Evolutionary conservation across 73 alveolate species (phyloP).

Genomic region (Tetrahymena elliotti): DNA sequence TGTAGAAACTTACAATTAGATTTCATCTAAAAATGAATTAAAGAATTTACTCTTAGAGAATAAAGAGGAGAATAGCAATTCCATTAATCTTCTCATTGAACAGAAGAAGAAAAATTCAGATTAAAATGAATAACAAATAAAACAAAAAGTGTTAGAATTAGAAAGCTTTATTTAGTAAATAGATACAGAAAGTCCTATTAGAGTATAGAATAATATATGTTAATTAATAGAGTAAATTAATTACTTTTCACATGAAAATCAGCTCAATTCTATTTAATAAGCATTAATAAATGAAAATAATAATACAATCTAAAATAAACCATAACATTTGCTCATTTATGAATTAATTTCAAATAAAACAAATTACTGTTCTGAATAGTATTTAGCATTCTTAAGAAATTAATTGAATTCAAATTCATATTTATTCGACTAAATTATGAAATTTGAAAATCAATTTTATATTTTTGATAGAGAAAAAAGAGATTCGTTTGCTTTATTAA

Average conservation of each 20-base stretch:
- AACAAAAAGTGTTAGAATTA: background rate
- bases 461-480: background rate
- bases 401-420: background rate
- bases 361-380: background rate
- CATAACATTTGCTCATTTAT: background rate
- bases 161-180: background rate
- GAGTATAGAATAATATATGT: background rate
- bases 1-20: background rate
- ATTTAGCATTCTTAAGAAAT: background rate
- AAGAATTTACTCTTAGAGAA: background rate
- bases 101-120: background rate
- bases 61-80: background rate
- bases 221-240: background rate
- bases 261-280: background rate
- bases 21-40: background rate
- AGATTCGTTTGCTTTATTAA: background rate
- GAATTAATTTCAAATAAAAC: background rate
- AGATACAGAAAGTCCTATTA: background rate
- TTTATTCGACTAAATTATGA: background rate
- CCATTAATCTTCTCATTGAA: background rate
- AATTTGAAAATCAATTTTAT: background rate
- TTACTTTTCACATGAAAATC: background rate
- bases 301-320: background rate
- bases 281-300: background rate
- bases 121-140: background rate